Evolutionary conservation across 2,329 filamentous ascomycete genomes (phyloP).

Genomic region (Cercospora berteroae): DNA sequence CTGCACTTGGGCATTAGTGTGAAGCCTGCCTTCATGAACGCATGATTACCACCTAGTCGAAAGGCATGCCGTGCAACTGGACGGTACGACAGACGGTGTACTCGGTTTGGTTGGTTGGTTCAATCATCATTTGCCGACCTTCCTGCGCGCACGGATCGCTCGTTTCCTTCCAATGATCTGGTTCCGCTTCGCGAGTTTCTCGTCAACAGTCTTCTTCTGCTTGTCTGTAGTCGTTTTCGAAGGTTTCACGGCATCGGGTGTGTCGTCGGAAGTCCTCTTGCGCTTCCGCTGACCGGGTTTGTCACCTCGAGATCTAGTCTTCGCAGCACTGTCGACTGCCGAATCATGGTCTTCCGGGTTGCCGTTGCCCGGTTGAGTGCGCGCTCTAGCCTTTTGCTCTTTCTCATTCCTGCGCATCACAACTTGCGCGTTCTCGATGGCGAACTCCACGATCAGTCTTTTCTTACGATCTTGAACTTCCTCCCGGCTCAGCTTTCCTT

Average conservation of each 20-base stretch:
- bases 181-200: conserved; percentile 61
- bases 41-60: conserved; percentile 8
- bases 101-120: conserved; percentile 3
- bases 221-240: conserved; percentile 24
- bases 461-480: conserved; percentile 73
- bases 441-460: conserved; percentile 90
- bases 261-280: conserved; percentile 38
- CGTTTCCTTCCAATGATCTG: conserved; percentile 85
- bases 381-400: conserved; percentile 56
- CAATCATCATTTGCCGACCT: conserved; percentile 28
- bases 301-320: conserved; percentile 23
- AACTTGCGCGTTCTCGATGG: conserved; percentile 96
- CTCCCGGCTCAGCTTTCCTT: conserved; percentile 41
- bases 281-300: conserved; percentile 39
- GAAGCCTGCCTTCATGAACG: conserved; percentile 12
- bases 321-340: conserved; percentile 16
- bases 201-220: conserved; percentile 43
- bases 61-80: conserved; percentile 14
- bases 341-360: conserved; percentile 14
- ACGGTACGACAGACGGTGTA: conserved; percentile 19
- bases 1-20: conserved; percentile 21
- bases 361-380: conserved; percentile 35
- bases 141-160: conserved; percentile 56
- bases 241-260: conserved; percentile 16
- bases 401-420: conserved; percentile 71